Evolutionary conservation across 2,329 filamentous ascomycete genomes (phyloP).

Genomic region (Diplodia scrobiculata): DNA sequence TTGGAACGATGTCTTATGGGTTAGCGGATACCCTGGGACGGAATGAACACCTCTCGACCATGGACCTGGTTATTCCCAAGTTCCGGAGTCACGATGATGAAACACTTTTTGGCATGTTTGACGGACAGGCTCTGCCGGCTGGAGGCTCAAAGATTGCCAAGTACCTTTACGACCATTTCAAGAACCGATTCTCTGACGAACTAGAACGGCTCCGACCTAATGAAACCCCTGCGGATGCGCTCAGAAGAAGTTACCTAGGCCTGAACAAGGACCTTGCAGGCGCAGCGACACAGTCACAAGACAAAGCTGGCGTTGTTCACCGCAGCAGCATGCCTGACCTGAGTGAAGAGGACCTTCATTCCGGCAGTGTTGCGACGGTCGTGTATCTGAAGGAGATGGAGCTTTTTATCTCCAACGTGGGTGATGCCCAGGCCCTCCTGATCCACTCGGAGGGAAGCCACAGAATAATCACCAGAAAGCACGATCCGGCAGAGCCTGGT

Average conservation of each 20-base stretch:
- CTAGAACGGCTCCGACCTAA: conserved; percentile 69
- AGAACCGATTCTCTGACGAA: conserved; percentile 78
- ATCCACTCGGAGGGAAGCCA: conserved; percentile 86
- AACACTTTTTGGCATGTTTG: conserved; percentile 90
- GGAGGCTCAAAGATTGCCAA: conserved; percentile 96
- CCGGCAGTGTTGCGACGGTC: conserved; percentile 88
- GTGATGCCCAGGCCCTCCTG: conserved; percentile 92
- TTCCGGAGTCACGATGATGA: conserved; percentile 90
- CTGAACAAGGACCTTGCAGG: conserved; percentile 94
- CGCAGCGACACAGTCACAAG: conserved; percentile 72
- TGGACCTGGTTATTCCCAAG: conserved; percentile 91
- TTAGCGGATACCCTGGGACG: conserved; percentile 95
- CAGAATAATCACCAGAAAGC: conserved; percentile 82
- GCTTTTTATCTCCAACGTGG: conserved; percentile 91
- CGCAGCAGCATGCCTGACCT: conserved; percentile 77
- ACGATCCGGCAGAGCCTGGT: conserved; percentile 82
- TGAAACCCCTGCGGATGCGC: conserved; percentile 79
- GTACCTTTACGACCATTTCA: conserved; percentile 94
- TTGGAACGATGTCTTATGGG: conserved; percentile 88
- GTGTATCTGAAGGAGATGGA: conserved; percentile 87
- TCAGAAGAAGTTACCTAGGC: conserved; percentile 81
- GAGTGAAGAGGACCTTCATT: conserved; percentile 83
- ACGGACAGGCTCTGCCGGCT: conserved; percentile 84
- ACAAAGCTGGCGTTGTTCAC: conserved; percentile 57
- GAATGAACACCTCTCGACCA: conserved; percentile 91